Conservation (phyloP, 2,329 filamentous ascomycete species). For the Aspergillus transmontanensis region DNA sequence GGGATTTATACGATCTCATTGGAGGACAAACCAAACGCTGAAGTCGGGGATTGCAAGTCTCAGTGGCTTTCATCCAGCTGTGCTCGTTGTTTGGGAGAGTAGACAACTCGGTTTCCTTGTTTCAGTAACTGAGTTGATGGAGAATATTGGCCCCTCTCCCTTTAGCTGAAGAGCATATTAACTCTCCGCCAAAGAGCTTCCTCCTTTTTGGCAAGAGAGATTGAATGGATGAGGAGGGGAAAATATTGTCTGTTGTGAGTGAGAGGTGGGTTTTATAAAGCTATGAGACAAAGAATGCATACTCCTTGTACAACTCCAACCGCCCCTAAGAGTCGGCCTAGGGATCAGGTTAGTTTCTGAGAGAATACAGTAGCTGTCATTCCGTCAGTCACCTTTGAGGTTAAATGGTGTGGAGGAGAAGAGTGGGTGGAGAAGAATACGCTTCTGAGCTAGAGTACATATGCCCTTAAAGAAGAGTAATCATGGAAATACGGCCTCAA, state of each 20-base stretch:
- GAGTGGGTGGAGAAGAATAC: no score
- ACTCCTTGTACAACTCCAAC: background rate
- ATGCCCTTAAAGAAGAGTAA: no score
- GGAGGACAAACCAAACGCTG: slow-evolving; percentile 27
- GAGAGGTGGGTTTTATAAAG: background rate
- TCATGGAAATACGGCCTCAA: no score
- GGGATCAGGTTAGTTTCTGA: background rate
- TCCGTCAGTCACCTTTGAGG: no score
- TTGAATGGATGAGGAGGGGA: no score
- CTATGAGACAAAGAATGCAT: background rate
- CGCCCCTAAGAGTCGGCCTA: background rate
- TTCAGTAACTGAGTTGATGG: slow-evolving; percentile 20
- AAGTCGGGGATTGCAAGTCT: slow-evolving; percentile 29
- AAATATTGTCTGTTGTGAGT: no score
- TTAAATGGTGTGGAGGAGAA: no score
- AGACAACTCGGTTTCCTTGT: slow-evolving; percentile 17
- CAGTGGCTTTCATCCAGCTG: slow-evolving; percentile 17
- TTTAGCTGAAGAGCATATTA: slow-evolving; percentile 24
- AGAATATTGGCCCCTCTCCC: slow-evolving; percentile 24
- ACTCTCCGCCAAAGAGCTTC: slow-evolving; percentile 19
- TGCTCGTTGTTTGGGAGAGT: slow-evolving; percentile 12
- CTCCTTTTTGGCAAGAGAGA: background rate
- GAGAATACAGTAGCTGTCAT: background rate
- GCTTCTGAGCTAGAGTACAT: no score
- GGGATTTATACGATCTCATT: slow-evolving; percentile 19